Evolutionary conservation across 768 basidiomycete genomes (phyloP).

Genomic region (Mycena haematopus): DNA sequence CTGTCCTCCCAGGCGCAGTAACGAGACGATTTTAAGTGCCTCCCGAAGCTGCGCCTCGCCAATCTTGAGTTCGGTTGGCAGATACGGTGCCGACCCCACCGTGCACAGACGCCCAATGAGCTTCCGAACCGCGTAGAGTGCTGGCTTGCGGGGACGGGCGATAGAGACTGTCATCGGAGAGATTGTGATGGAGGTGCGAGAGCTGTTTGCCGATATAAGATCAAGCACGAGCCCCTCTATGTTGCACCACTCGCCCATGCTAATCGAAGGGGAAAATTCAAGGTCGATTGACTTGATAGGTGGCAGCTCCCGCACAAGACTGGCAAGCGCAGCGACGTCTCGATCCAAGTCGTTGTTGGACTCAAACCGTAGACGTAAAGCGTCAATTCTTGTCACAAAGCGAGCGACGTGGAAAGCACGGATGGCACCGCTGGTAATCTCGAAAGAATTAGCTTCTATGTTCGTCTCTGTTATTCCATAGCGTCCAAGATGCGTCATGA

Average conservation of each 20-base stretch:
- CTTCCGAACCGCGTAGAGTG: not conserved
- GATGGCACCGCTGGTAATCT: slow-evolving; percentile 6
- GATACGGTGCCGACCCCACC: not conserved
- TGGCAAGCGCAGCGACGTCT: not conserved
- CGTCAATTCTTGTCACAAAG: slow-evolving; percentile 1
- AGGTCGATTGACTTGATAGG: slow-evolving; percentile 14
- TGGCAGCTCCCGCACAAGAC: not conserved
- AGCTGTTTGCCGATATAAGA: not conserved
- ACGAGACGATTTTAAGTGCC: not conserved
- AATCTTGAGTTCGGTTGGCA: not conserved
- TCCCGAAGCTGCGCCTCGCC: slow-evolving; percentile 4
- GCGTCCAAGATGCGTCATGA: slow-evolving; percentile 10
- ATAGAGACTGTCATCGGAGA: slow-evolving; percentile 7
- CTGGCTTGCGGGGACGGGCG: slow-evolving; percentile 12
- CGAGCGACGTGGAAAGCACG: slow-evolving; percentile 10
- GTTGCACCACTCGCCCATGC: not conserved
- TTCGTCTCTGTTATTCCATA: slow-evolving; percentile 15
- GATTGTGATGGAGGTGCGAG: slow-evolving; percentile 7
- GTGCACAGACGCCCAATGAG: not conserved
- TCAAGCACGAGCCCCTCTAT: not conserved
- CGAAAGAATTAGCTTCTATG: not conserved
- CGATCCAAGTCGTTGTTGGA: not conserved
- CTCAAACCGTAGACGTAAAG: slow-evolving; percentile 6
- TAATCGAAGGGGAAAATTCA: not conserved
- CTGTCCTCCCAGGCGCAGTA: not conserved